These are phyloP conservation scores for Quercus wislizeni DNA, from an alignment of 306 rosid species.

Conservation along the genomic window DNA sequence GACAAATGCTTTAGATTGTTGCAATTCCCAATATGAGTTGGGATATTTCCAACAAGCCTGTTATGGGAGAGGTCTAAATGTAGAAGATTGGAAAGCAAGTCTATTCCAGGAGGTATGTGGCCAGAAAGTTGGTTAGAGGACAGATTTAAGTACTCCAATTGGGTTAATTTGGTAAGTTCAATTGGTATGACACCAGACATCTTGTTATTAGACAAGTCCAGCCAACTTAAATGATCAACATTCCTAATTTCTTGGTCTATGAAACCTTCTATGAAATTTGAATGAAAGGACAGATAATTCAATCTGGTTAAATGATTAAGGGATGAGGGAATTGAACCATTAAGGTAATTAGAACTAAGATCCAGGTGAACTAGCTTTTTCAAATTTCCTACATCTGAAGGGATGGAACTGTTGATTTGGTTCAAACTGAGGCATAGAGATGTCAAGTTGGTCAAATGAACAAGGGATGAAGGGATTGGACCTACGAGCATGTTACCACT, in stretches of 20 bases:
- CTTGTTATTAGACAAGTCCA: too few species aligned
- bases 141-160: neutral
- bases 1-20: neutral
- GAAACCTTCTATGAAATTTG: neutral
- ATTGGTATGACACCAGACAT: too few species aligned
- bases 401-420: neutral
- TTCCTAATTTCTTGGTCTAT: neutral
- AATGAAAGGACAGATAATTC: neutral
- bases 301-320: neutral
- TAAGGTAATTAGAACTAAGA: too few species aligned
- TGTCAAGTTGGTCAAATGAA: neutral
- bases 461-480: neutral
- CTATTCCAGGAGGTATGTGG: too few species aligned
- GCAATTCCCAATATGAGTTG: neutral
- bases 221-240: too few species aligned
- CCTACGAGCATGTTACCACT: neutral
- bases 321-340: too few species aligned
- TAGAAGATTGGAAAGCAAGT: too few species aligned
- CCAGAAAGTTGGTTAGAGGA: too few species aligned
- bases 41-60: neutral
- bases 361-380: too few species aligned
- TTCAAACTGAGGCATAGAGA: too few species aligned
- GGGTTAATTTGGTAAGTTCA: too few species aligned
- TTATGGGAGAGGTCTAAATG: neutral
- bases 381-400: neutral